Conservation (phyloP, 2,329 filamentous ascomycete genomes). For the Ophiocordyceps sinensis region DNA sequence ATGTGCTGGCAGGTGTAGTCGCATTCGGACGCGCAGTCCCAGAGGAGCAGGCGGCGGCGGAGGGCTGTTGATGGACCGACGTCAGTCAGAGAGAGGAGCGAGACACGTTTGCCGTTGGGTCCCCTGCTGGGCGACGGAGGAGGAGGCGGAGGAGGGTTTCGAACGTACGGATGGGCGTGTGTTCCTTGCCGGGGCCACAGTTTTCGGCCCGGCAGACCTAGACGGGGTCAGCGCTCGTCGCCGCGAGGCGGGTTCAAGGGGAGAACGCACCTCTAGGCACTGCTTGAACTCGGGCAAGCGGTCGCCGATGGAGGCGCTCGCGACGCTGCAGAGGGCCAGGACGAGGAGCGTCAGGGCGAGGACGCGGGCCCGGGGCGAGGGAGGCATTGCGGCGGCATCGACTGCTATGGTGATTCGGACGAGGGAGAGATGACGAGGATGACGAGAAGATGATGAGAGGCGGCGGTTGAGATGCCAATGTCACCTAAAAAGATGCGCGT, state of each 20-base stretch:
- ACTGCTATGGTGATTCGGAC: too few species aligned
- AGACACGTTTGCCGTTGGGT: too few species aligned
- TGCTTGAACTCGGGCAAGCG: conserved; percentile 72
- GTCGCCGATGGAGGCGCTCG: conserved; percentile 67
- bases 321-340: conserved; percentile 26
- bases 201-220: conserved; percentile 73
- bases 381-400: conserved; percentile 18
- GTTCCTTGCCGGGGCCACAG: conserved; percentile 47
- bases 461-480: neutral
- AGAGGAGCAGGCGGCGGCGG: conserved; percentile 74
- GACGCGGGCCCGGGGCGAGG: conserved; percentile 12
- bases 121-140: neutral
- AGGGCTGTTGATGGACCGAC: conserved; percentile 40
- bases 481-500: neutral
- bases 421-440: too few species aligned
- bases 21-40: conserved; percentile 88
- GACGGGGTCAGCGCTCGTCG: conserved; percentile 4
- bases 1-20: conserved; percentile 97
- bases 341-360: conserved; percentile 20
- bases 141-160: neutral
- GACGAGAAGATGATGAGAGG: neutral
- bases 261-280: conserved; percentile 78
- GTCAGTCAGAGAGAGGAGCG: neutral
- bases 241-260: too few species aligned
- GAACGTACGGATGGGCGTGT: conserved; percentile 54